These are phyloP conservation scores for Naganishia sp. DNA, from an alignment of 1,284 basidiomycete genomes.

Conservation along the genomic window DNA sequence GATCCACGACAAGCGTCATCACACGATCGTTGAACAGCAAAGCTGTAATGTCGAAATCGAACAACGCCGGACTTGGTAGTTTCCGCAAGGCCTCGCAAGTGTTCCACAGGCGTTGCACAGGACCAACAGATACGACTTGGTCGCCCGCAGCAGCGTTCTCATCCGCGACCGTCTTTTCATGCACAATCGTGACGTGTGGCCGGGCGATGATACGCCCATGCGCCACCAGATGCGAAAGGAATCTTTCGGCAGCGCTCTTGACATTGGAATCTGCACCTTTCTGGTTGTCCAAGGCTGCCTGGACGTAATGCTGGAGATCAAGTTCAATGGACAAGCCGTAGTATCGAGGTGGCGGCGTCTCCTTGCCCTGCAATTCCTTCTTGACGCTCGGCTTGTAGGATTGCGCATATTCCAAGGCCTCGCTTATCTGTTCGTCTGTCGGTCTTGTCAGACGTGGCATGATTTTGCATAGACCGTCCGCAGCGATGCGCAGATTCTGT, in stretches of 20 bases:
- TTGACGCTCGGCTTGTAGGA: slow-evolving; percentile 46
- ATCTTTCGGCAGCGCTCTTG: slow-evolving; percentile 47
- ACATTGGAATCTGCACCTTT: slow-evolving; percentile 39
- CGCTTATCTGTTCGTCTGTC: slow-evolving; percentile 60
- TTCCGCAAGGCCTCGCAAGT: slow-evolving; percentile 60
- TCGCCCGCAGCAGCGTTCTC: slow-evolving; percentile 45
- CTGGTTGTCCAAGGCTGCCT: slow-evolving; percentile 43
- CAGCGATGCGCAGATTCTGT: slow-evolving; percentile 62
- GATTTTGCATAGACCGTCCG: slow-evolving; percentile 60
- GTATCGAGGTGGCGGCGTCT: slow-evolving; percentile 60
- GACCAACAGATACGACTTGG: slow-evolving; percentile 33
- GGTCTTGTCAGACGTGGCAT: slow-evolving; percentile 61
- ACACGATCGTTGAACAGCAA: slow-evolving; percentile 76
- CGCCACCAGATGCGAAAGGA: slow-evolving; percentile 62
- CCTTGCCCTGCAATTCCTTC: slow-evolving; percentile 53
- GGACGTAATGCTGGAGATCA: slow-evolving; percentile 61
- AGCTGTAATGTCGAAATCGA: slow-evolving; percentile 64
- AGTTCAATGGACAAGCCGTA: slow-evolving; percentile 76
- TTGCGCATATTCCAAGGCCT: slow-evolving; percentile 61
- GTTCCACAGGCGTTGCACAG: slow-evolving; percentile 63
- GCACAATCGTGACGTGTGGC: slow-evolving; percentile 87
- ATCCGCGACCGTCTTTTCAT: slow-evolving; percentile 62
- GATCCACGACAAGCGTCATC: slow-evolving; percentile 72
- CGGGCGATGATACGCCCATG: slow-evolving; percentile 60
- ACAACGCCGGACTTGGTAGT: slow-evolving; percentile 58